A percentile compares a stretch with the other conserved stretches of the same genome.
phyloP scores from a whole-genome alignment of 805 yeast species.

The Ogataea sp. region DNA sequence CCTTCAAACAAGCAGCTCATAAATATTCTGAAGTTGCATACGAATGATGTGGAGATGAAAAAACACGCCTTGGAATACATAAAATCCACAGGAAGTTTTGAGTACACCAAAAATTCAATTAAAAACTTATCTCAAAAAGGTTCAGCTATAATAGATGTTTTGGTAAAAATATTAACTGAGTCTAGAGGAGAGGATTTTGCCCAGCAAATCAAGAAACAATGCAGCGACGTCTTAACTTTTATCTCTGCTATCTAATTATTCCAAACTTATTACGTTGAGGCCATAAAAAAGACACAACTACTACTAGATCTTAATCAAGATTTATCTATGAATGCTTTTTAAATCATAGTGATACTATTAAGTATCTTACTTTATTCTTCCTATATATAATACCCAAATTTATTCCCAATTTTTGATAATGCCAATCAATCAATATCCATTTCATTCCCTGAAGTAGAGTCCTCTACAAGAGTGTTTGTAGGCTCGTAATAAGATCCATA shows the following conservation, averaged over 20 bases:
- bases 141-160: no score
- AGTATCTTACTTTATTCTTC: no score
- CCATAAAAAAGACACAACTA: neutral
- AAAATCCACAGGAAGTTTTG: conserved; percentile 31
- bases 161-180: no score
- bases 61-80: conserved; percentile 41
- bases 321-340: no score
- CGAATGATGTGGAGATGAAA: conserved; percentile 43
- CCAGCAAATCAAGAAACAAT: neutral
- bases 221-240: neutral
- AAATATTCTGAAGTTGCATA: conserved; percentile 44
- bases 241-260: neutral
- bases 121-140: conserved; percentile 10
- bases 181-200: no score
- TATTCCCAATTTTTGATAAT: neutral
- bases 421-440: conserved; percentile 1
- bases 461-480: neutral
- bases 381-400: neutral
- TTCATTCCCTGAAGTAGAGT: neutral
- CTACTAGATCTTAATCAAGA: no score
- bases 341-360: no score
- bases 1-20: conserved; percentile 31
- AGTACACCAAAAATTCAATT: conserved; percentile 28
- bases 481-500: conserved; percentile 7
- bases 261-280: neutral